Percentiles rank a stretch among this genome's conserved stretches.
Evolutionary conservation across 2,329 filamentous ascomycete genomes (phyloP).

Genomic region (Penicillium sp.): DNA sequence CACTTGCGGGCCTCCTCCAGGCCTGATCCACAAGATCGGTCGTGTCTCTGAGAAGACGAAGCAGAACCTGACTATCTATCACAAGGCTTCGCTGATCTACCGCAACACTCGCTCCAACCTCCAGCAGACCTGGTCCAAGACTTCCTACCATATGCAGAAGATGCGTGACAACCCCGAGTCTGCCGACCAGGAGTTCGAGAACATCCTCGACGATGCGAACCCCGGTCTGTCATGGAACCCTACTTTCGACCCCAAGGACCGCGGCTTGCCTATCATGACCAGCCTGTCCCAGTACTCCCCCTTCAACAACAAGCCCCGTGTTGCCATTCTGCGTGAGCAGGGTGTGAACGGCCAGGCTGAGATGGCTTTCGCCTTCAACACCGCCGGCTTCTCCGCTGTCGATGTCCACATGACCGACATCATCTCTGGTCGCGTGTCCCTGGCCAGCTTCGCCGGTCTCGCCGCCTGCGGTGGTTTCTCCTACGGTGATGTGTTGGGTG

Average conservation of each 20-base stretch:
- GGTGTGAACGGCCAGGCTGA: conserved; percentile 96
- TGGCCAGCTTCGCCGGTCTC: conserved; percentile 81
- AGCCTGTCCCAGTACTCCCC: conserved; percentile 59
- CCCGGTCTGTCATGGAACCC: conserved; percentile 84
- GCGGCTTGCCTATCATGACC: conserved; percentile 68
- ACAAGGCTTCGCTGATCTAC: conserved; percentile 69
- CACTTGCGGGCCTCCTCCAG: conserved; percentile 79
- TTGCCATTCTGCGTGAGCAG: conserved; percentile 92
- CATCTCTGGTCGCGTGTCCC: conserved; percentile 74
- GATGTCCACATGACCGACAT: conserved; percentile 97
- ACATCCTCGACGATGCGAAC: conserved; percentile 73
- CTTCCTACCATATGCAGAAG: conserved; percentile 88
- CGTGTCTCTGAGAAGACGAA: conserved; percentile 67
- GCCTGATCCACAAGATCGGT: conserved; percentile 82
- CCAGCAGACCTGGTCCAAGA: conserved; percentile 85
- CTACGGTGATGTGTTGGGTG: conserved; percentile 87
- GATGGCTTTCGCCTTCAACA: conserved; percentile 94
- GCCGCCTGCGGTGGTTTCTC: conserved; percentile 97
- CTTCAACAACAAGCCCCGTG: conserved; percentile 68
- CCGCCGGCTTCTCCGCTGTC: conserved; percentile 85
- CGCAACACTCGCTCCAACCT: conserved; percentile 70
- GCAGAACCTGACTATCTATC: conserved; percentile 75
- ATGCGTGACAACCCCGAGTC: conserved; percentile 85
- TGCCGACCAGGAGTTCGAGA: conserved; percentile 78
- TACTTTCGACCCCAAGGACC: conserved; percentile 77